Base-by-base conservation (phyloP, 768 basidiomycete species). In the Lactifluus pinguis region DNA sequence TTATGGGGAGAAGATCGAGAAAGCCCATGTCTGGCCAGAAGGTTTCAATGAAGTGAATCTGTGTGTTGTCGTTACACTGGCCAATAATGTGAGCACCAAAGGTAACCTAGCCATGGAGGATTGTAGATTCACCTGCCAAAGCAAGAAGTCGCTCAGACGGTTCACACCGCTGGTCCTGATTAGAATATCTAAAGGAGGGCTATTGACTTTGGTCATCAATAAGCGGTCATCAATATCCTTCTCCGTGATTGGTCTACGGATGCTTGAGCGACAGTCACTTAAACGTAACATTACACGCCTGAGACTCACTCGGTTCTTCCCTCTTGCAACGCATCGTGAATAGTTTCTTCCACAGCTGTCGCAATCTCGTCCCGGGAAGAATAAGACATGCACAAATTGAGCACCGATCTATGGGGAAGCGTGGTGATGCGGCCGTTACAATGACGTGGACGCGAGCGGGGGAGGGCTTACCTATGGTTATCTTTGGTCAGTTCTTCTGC, bases 1-100 rank as follows among this genome's bases (percentile, higher is more conserved):
- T 73, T 54, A 98, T 84, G 1, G 93, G 92, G 25, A 97, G 71
- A 67, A 99, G 83, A 65, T 98, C 90, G 58, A 82, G 77, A 2
- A 98, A 69, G 5, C 93, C 89, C 68, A 97, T 95, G 57, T 94
- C 87, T 0, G 97, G 97, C 97, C 97, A 99, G 68, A 87, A 93
- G 0, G 83, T 82, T 14, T 83, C 75, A 19, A 84, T 80, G 71
- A 97, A 94, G 68, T 98, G 92, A 9, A 99, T 73, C 66, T 95
- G 92, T 0, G 92, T 92, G 64, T 87, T 72, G 67, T 95, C 86
- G 55, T 80, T 86, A 63, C 85, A 85, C 92, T 97, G 68, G 34
- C 58, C 55, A 32, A 32, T n/a, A 38, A n/a, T 45, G 47, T 53
- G 11, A 54, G 49, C 49, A 32, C 57, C 44, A 57, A 38, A 36